A percentile compares a stretch with the other conserved stretches of the same genome.
Conservation (phyloP, 2,329 filamentous ascomycete genomes). For the Botrytis elliptica region DNA sequence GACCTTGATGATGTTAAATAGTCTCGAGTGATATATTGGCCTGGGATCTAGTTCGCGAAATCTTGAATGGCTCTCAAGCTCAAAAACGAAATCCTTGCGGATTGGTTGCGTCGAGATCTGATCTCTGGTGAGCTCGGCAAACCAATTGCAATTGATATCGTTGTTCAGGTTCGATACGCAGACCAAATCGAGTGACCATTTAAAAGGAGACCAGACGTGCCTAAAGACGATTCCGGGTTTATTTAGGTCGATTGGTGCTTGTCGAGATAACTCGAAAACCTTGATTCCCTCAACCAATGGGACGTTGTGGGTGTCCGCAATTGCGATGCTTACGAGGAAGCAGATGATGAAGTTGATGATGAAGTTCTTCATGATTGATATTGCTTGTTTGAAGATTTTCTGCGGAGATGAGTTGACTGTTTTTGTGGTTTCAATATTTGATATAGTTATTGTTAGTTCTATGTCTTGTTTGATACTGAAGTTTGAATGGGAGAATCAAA, state of each 20-base stretch:
- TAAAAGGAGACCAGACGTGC: neutral
- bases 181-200: neutral
- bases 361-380: neutral
- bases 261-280: neutral
- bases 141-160: neutral
- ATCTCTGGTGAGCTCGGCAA: rapidly evolving
- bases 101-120: neutral
- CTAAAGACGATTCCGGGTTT: neutral
- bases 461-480: neutral
- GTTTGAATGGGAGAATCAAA: too few species aligned
- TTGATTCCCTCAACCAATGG: neutral
- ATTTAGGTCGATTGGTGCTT: neutral
- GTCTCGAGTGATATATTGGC: too few species aligned
- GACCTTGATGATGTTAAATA: neutral
- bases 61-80: neutral
- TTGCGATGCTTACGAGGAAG: neutral
- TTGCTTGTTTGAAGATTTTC: neutral
- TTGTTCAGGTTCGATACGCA: neutral
- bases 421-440: neutral
- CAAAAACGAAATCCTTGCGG: neutral
- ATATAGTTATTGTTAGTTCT: neutral
- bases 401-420: neutral
- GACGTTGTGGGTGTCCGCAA: neutral
- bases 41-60: too few species aligned
- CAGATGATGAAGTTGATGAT: neutral